phyloP scores from a whole-genome alignment of 148 eudicot genomes.

The Rhododendron williamsianum region DNA sequence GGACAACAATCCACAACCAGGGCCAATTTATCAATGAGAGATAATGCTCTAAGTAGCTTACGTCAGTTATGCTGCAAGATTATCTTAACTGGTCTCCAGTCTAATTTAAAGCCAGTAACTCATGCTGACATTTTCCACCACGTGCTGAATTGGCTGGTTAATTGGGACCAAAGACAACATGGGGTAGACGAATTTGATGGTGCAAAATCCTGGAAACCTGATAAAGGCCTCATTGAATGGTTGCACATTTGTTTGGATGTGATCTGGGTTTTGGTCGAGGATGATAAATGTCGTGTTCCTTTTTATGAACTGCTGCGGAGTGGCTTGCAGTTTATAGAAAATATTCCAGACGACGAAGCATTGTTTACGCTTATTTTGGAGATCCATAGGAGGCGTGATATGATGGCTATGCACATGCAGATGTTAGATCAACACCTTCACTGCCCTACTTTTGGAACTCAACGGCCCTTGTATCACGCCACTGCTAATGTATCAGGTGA shows the following conservation, averaged over 20 bases:
- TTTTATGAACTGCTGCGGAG: slow-evolving; percentile 89
- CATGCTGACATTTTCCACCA: slow-evolving; percentile 72
- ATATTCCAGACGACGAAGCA: slow-evolving; percentile 92
- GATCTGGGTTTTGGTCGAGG: slow-evolving; percentile 84
- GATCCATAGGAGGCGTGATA: slow-evolving; percentile 91
- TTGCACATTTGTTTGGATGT: slow-evolving; percentile 89
- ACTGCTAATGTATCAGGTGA: slow-evolving; percentile 65
- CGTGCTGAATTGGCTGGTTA: slow-evolving; percentile 84
- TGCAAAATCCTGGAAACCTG: slow-evolving; percentile 60
- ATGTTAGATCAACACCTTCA: slow-evolving; percentile 98
- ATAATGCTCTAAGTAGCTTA: slow-evolving; percentile 72
- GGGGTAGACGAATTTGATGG: slow-evolving; percentile 50
- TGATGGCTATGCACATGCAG: slow-evolving; percentile 97
- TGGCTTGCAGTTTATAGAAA: slow-evolving; percentile 83
- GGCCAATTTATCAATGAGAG: slow-evolving; percentile 37
- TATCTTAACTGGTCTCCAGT: slow-evolving; percentile 56
- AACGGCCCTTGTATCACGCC: slow-evolving; percentile 67
- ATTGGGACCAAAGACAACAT: slow-evolving; percentile 80
- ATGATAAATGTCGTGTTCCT: slow-evolving; percentile 87
- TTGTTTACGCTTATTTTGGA: slow-evolving; percentile 84
- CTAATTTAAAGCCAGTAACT: slow-evolving; percentile 74
- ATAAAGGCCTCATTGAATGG: slow-evolving; percentile 73
- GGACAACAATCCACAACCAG: slow-evolving; percentile 43
- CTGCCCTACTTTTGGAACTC: slow-evolving; percentile 94
- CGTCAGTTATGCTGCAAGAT: slow-evolving; percentile 90